Base-by-base conservation (phyloP, 2,329 filamentous ascomycete species). In the Ilyonectria destructans region DNA sequence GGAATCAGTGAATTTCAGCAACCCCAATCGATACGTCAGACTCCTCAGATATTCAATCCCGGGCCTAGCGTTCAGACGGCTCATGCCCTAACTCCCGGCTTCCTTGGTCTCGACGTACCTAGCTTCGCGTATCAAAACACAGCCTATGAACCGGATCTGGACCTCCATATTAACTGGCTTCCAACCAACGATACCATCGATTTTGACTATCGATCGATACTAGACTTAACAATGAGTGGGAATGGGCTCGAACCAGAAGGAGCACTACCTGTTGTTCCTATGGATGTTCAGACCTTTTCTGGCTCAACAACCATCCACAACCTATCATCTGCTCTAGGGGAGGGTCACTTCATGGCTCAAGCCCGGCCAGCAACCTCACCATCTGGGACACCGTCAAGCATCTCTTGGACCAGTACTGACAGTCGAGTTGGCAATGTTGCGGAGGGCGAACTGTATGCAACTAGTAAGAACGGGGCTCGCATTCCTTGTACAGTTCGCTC, bases 111-210 rank as follows among this genome's bases (percentile, higher is more conserved):
- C 26, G 5, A 33, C 52, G 2, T 58, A 55, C 12, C 13, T 54
- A 33, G 45, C 4, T 48, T 71, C 35, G 48, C 63, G 8, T 61
- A 69, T 37, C 51, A 54, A 33, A 63, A 66, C 10, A 17, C 65
- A 10, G 23, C 57, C 2, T 71, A 58, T 10, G 69, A 71, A 1
- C 65, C 68, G 5, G 62, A 71, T 17, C 59, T 71, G 55, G 68
- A 74, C 19, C 66, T 74, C 13, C 65, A 68, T 0, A 71, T 77
- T 31, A 77, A 77, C n/a, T 77, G 75, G 75, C 26, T 77, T 5
- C 71, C 71, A 13, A 58, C 73, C 15, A 69, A 77, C 31, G 66
- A 76, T 19, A 52, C 58, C 3, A 67, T 70, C 6, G 71, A 75
- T 13, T 63, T 76, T 6, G 75, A 76, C 35, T 76, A 75, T 19